Percentiles rank a stretch among this genome's conserved stretches.
These are phyloP conservation scores for Puccinia hordei DNA, from an alignment of 1,284 basidiomycete species.

Conservation along the genomic window DNA sequence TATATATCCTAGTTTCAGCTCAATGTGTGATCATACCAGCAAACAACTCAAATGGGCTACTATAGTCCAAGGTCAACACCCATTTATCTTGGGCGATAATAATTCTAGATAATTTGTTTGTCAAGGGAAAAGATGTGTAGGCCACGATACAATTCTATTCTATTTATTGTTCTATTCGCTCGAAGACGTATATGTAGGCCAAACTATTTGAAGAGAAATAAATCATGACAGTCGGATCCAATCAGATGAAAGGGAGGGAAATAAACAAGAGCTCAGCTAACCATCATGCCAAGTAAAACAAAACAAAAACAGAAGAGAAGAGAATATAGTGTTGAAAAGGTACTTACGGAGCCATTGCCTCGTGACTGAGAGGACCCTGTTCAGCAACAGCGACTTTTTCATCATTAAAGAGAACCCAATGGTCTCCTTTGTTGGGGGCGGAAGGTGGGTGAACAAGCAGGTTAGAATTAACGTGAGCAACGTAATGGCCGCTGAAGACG, in stretches of 20 bases:
- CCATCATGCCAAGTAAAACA: neutral
- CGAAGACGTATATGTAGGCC: slow-evolving; percentile 48
- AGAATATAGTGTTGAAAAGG: neutral
- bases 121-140: no score
- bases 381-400: slow-evolving; percentile 67
- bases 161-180: slow-evolving; percentile 5
- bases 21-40: no score
- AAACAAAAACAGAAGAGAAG: neutral
- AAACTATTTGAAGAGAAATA: slow-evolving; percentile 27
- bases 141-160: neutral
- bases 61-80: no score
- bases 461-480: slow-evolving; percentile 70
- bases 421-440: slow-evolving; percentile 58
- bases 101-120: no score
- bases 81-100: no score
- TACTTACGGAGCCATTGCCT: slow-evolving; percentile 40
- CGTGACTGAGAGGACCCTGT: slow-evolving; percentile 20
- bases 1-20: no score
- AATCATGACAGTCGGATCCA: neutral
- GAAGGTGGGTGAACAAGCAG: slow-evolving; percentile 52
- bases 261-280: neutral
- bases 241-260: neutral
- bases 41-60: no score
- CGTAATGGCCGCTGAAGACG: slow-evolving; percentile 92
- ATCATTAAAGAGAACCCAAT: slow-evolving; percentile 89